A percentile compares a stretch with the other conserved stretches of the same genome.
phyloP scores from a whole-genome alignment of 768 basidiomycete genomes.

The Xanthoconium purpureum region DNA sequence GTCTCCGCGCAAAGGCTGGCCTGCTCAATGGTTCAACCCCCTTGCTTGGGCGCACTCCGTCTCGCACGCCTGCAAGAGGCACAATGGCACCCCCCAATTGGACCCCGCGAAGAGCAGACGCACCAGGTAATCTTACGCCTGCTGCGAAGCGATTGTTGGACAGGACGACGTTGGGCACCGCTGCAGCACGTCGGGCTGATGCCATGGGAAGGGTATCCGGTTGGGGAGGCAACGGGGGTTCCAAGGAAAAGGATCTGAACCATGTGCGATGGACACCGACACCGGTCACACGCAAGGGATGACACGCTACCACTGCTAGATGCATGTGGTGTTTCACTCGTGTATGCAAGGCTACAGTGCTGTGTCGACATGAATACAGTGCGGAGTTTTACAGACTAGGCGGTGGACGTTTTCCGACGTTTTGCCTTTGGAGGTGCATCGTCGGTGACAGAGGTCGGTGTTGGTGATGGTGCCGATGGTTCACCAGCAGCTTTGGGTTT shows the following conservation, averaged over 20 bases:
- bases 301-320: conserved; percentile 7
- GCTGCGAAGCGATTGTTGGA: conserved; percentile 77
- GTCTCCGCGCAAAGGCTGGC: conserved; percentile 73
- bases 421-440: conserved; percentile 47
- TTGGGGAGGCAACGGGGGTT: conserved; percentile 48
- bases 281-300: conserved; percentile 41
- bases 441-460: conserved; percentile 13
- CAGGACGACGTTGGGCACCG: conserved; percentile 63
- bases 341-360: conserved; percentile 12
- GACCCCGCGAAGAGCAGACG: conserved; percentile 75
- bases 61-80: conserved; percentile 35
- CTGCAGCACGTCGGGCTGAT: conserved; percentile 62
- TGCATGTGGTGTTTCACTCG: background rate
- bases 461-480: conserved; percentile 17
- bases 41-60: conserved; percentile 26
- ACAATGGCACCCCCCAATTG: conserved; percentile 78
- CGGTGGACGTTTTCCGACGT: conserved; percentile 51
- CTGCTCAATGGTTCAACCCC: conserved; percentile 45
- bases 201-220: conserved; percentile 56
- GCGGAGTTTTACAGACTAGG: conserved; percentile 20
- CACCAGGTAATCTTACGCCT: conserved; percentile 78
- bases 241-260: conserved; percentile 60
- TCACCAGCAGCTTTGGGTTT: conserved; percentile 44
- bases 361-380: conserved; percentile 11
- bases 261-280: conserved; percentile 80